phyloP scores from a whole-genome alignment of 352 stramenopile genomes.

The Phytophthora melonis region DNA sequence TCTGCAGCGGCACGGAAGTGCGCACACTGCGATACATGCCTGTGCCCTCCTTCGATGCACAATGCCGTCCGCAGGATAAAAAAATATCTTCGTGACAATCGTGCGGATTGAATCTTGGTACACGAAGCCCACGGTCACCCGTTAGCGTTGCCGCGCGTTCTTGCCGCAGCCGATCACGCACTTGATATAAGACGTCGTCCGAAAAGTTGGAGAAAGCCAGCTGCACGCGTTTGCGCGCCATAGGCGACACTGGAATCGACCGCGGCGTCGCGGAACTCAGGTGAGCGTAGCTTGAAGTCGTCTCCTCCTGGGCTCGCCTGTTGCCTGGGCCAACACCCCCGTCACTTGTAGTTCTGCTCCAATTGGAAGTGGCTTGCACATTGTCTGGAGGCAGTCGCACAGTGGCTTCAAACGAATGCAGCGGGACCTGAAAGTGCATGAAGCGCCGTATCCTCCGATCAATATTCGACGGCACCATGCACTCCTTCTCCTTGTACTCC shows the following conservation, averaged over 20 bases:
- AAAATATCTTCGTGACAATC: conserved; percentile 90
- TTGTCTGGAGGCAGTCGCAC: conserved; percentile 71
- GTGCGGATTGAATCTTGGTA: conserved; percentile 80
- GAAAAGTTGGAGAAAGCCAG: conserved; percentile 86
- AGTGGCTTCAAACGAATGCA: conserved; percentile 86
- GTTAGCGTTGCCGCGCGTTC: conserved; percentile 79
- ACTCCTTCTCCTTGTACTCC: conserved; percentile 89
- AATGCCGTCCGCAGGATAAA: conserved; percentile 86
- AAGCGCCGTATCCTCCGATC: conserved; percentile 88
- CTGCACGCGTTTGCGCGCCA: conserved; percentile 75
- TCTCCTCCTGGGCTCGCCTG: conserved; percentile 43
- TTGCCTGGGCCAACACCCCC: conserved; percentile 23
- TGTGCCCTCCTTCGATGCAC: conserved; percentile 72
- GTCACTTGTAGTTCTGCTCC: conserved; percentile 30
- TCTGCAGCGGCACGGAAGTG: conserved; percentile 63
- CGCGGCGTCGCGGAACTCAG: conserved; percentile 70
- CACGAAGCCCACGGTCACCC: conserved; percentile 58
- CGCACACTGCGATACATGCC: conserved; percentile 88
- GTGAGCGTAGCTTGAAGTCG: conserved; percentile 47
- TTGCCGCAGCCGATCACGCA: conserved; percentile 76
- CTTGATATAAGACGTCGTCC: conserved; percentile 87
- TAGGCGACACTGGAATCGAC: conserved; percentile 86
- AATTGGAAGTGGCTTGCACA: conserved; percentile 14
- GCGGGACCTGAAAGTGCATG: conserved; percentile 90
- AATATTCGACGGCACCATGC: conserved; percentile 82